Percentiles rank a stretch among this genome's conserved stretches.
These are phyloP conservation scores for Xylaria sp. DNA, from an alignment of 2,329 filamentous ascomycete species.

Conservation along the genomic window DNA sequence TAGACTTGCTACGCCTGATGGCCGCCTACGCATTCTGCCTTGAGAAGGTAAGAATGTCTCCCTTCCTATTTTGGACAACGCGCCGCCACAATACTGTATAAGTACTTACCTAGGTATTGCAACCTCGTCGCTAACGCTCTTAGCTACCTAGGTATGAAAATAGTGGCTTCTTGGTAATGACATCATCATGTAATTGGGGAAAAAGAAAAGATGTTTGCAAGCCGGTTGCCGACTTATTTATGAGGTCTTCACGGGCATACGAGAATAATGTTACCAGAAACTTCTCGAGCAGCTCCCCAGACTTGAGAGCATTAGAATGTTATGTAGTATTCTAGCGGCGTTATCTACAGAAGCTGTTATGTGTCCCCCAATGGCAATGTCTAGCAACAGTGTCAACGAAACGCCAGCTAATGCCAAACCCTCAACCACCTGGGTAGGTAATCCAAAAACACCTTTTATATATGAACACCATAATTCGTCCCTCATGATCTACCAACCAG, in stretches of 20 bases:
- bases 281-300: neutral
- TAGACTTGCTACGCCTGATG: no score
- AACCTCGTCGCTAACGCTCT: no score
- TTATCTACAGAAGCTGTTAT: neutral
- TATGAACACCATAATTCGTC: slow-evolving; percentile 3
- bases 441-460: neutral
- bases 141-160: no score
- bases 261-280: neutral
- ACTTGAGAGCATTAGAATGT: neutral
- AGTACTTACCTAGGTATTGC: no score
- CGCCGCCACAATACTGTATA: no score
- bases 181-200: no score
- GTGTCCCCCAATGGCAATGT: neutral
- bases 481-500: slow-evolving; percentile 58
- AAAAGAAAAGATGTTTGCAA: neutral
- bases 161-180: no score
- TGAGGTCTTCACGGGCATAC: neutral
- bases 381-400: neutral
- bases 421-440: neutral
- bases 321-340: neutral
- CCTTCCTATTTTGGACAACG: no score
- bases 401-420: neutral
- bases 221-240: no score
- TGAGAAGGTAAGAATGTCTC: no score
- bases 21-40: no score